phyloP scores from a whole-genome alignment of 305 asterid species.

The Solanum hybrid region DNA sequence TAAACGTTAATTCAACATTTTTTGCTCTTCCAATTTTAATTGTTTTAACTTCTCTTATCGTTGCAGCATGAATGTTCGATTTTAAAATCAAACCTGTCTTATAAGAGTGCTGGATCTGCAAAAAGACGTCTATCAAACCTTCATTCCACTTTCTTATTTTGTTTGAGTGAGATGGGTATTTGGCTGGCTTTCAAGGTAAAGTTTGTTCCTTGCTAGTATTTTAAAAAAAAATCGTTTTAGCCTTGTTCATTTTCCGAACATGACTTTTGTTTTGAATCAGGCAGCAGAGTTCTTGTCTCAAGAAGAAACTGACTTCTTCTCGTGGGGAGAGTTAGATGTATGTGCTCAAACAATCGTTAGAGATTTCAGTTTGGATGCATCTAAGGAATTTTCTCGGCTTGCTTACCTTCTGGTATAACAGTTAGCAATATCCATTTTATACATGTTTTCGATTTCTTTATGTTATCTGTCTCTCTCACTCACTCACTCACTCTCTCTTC shows the following conservation, averaged over 20 bases:
- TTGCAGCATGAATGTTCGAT: conserved; percentile 39
- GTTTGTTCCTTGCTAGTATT: not conserved
- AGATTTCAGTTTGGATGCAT: conserved; percentile 48
- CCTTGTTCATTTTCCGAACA: not conserved
- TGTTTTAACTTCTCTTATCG: conserved; percentile 9
- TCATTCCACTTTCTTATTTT: conserved; percentile 32
- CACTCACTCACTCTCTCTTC: not conserved
- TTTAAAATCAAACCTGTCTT: conserved; percentile 10
- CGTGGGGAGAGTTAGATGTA: conserved; percentile 41
- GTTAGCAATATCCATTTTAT: not conserved
- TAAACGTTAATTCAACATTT: conserved; percentile 4
- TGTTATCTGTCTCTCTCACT: not conserved
- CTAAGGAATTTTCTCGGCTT: conserved; percentile 24
- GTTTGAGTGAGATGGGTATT: conserved; percentile 60
- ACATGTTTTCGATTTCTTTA: not conserved
- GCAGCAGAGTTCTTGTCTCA: conserved; percentile 51
- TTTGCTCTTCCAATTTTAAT: conserved; percentile 4
- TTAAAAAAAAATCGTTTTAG: not conserved
- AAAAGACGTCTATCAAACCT: conserved; percentile 29
- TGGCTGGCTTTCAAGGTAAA: conserved; percentile 70
- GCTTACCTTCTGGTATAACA: conserved; percentile 40
- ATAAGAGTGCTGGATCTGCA: conserved; percentile 27
- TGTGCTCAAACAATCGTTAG: conserved; percentile 28
- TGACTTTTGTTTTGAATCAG: conserved; percentile 21
- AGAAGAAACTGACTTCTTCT: conserved; percentile 19